These are phyloP conservation scores for Mercurialis annua DNA, from an alignment of 345 rosid genomes.

Conservation along the genomic window DNA sequence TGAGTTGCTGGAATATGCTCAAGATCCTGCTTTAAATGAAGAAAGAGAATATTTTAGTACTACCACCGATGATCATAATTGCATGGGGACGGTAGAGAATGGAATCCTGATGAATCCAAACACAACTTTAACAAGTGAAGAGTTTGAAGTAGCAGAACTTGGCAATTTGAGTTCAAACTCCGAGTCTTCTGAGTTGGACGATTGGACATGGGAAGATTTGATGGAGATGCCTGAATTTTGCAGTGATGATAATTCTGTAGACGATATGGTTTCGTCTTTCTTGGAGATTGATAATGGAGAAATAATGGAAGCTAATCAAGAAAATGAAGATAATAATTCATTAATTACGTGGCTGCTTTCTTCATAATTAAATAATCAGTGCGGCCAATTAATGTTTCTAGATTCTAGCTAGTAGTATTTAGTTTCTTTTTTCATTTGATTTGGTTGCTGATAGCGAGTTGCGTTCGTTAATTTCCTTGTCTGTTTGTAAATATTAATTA, in stretches of 20 bases:
- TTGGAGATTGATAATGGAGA: constrained; percentile 29
- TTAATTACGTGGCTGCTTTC: constrained; percentile 42
- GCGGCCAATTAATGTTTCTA: too few species aligned
- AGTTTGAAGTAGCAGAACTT: neutral
- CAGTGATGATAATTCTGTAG: constrained; percentile 17
- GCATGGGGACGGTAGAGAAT: neutral
- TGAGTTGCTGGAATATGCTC: constrained; percentile 17
- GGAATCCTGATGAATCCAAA: neutral
- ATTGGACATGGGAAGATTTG: constrained; percentile 37
- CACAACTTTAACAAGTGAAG: neutral
- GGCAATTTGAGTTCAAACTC: constrained; percentile 8
- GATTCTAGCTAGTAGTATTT: neutral
- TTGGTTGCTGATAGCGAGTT: too few species aligned
- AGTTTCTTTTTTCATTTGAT: neutral
- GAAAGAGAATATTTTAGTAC: neutral
- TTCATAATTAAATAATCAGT: constrained; percentile 12
- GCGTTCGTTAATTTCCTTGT: neutral
- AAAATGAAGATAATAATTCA: constrained; percentile 31
- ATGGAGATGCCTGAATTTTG: constrained; percentile 21
- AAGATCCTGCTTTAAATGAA: constrained; percentile 11
- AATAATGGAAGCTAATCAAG: constrained; percentile 4
- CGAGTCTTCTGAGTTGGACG: constrained; percentile 23
- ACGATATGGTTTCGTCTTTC: constrained; percentile 17
- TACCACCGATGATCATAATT: neutral
- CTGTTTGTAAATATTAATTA: too few species aligned